Evolutionary conservation across 148 eudicot genomes (phyloP), one percentile per base, ranked within the genome.

Genomic region (Dianthus caryophyllus): DNA sequence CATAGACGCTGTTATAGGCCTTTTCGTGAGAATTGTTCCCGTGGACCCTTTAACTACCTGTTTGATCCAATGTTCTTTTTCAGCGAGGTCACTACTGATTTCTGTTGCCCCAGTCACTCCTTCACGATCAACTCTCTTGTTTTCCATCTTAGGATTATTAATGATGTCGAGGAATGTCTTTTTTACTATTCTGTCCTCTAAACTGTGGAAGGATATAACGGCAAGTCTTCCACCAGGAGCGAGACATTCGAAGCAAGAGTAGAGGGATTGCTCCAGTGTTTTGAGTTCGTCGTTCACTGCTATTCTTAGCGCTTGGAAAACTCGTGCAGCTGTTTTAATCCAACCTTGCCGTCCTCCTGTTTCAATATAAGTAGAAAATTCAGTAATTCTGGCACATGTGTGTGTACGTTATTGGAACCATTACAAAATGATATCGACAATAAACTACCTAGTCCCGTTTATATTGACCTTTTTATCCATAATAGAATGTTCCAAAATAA

Each of bases 231-330:
- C 97, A 48, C 99, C 93, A 65, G 93, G 87, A 21, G 79, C 76
- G 65, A 94, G 99, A 76, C 84, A 85, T 57, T 87, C 77, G 17
- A 84, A 90, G 77, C 87, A 84, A 62, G 80, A 78, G 67, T 80
- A 70, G 20, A 94, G 81, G 53, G 99, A 83, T 58, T 79, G 81
- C 67, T 86, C 82, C 47, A 94, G 74, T 6, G 83, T 79, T 71
- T 79, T 85, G 77, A 94, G 97, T 72, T 94, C 99, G 63, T 94
- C 99, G 57, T 94, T 94, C 36, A 94, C 99, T 67, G 99, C 99
- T 75, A 94, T 90, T 69, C 99, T 75, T 64, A 94, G 73, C n/a
- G 96, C 99, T 78, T 94, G 99, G 76, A 94, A 90, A n/a, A 94
- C 99, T 27, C 99, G 79, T 57, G 93, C 82, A 12, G 97, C 92